Evolutionary conservation across 805 yeast species (phyloP).

Genomic region (Wickerhamiella qilinensis): DNA sequence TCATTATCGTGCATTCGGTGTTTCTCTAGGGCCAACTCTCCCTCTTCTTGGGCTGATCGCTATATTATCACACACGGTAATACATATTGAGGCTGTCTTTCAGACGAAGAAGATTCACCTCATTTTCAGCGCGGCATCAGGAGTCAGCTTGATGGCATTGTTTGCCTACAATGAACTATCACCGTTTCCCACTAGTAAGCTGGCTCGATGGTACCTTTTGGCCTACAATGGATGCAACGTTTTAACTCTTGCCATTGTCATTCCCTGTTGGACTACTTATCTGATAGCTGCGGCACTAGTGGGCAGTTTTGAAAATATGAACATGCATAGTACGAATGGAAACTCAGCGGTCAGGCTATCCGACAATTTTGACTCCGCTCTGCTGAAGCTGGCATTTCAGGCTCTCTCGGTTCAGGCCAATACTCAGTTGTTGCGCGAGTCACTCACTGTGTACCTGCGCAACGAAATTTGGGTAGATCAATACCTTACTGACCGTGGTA

Average conservation of each 20-base stretch:
- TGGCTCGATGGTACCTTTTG: too few relatives aligned
- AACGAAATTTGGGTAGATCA: background rate
- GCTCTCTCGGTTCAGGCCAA: background rate
- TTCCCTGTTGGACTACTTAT: slow-evolving; percentile 4
- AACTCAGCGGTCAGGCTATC: background rate
- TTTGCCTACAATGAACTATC: too few relatives aligned
- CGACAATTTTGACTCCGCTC: background rate
- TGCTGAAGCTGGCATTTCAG: background rate
- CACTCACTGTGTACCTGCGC: background rate
- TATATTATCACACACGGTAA: background rate
- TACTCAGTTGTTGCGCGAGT: background rate
- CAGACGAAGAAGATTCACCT: background rate
- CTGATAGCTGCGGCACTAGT: slow-evolving; percentile 1
- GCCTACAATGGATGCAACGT: too few relatives aligned
- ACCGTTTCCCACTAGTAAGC: too few relatives aligned
- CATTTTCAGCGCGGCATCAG: too few relatives aligned
- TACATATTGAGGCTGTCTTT: background rate
- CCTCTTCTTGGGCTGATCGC: too few relatives aligned
- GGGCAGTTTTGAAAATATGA: slow-evolving; percentile 2
- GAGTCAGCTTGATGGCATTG: too few relatives aligned
- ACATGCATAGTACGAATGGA: background rate
- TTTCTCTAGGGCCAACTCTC: too few relatives aligned
- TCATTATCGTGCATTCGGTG: too few relatives aligned
- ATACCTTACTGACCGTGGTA: too few relatives aligned
- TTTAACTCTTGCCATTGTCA: background rate